Evolutionary conservation across 176 grass and related monocot species (phyloP).

Genomic region (Triticum monococcum): DNA sequence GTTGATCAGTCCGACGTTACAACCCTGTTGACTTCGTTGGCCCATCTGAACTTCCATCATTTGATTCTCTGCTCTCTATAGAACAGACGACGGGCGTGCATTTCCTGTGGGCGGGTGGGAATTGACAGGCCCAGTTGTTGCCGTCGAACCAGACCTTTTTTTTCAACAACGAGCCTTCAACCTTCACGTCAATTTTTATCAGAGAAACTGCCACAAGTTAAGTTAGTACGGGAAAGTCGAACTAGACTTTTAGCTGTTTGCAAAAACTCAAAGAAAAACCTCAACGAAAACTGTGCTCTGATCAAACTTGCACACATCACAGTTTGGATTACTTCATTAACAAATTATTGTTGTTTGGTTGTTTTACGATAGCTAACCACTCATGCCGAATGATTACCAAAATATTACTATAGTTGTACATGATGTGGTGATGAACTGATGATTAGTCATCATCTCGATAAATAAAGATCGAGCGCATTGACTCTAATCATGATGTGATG

Average conservation of each 20-base stretch:
- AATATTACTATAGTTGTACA: no score
- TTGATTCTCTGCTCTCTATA: neutral
- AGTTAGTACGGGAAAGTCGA: no score
- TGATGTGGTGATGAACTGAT: neutral
- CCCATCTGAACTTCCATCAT: neutral
- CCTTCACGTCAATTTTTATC: no score
- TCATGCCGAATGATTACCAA: no score
- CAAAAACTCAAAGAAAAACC: no score
- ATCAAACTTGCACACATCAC: neutral
- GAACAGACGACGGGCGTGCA: neutral
- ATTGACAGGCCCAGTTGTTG: neutral
- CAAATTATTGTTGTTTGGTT: no score
- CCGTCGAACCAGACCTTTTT: neutral
- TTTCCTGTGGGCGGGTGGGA: conserved; percentile 4
- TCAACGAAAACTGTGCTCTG: neutral
- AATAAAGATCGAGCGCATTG: neutral
- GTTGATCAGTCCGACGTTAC: neutral
- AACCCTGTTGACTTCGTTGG: neutral
- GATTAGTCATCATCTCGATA: neutral
- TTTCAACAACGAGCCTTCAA: neutral
- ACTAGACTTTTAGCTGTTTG: no score
- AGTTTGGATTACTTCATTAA: neutral
- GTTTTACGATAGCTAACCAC: no score
- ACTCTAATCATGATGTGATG: neutral
- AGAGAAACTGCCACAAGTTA: no score